phyloP scores from a whole-genome alignment of 2,329 filamentous ascomycete species.

The Sarocladium oryzae region DNA sequence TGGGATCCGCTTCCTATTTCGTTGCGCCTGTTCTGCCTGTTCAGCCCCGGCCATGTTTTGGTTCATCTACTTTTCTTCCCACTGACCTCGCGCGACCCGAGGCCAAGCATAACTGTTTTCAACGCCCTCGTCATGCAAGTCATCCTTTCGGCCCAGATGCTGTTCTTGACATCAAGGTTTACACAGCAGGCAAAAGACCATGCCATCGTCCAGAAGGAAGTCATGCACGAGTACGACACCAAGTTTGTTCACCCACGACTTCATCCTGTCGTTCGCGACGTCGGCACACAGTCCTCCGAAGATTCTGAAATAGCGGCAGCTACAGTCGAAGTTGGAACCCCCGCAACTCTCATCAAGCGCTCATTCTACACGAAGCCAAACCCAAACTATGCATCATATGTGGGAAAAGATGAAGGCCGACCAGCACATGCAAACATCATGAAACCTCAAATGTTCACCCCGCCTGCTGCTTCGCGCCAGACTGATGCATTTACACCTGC shows the following conservation, averaged over 20 bases:
- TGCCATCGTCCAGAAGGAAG: slow-evolving; percentile 79
- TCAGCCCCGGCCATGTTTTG: slow-evolving; percentile 89
- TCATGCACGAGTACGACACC: slow-evolving; percentile 89
- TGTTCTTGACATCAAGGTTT: slow-evolving; percentile 63
- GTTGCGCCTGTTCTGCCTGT: slow-evolving; percentile 77
- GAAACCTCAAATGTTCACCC: slow-evolving; percentile 38
- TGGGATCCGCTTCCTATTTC: slow-evolving; percentile 91
- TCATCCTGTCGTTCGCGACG: slow-evolving; percentile 71
- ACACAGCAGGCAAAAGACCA: slow-evolving; percentile 81
- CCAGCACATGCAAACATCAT: slow-evolving; percentile 17
- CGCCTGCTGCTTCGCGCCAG: slow-evolving; percentile 24
- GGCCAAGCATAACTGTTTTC: slow-evolving; percentile 79
- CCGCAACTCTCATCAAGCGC: slow-evolving; percentile 60
- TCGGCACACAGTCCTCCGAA: slow-evolving; percentile 68
- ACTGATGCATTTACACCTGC: slow-evolving; percentile 29
- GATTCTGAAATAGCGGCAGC: slow-evolving; percentile 37
- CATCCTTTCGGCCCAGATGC: slow-evolving; percentile 71
- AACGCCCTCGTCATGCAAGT: slow-evolving; percentile 71
- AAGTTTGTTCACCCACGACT: slow-evolving; percentile 90
- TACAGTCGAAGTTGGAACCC: slow-evolving; percentile 43
- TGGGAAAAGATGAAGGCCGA: not conserved
- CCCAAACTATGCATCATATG: slow-evolving; percentile 29
- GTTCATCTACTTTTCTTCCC: slow-evolving; percentile 87
- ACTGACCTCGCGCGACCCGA: slow-evolving; percentile 64
- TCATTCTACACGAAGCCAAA: slow-evolving; percentile 80